Base-by-base conservation (phyloP, 2,329 filamentous ascomycete species). In the Huntiella savannae region DNA sequence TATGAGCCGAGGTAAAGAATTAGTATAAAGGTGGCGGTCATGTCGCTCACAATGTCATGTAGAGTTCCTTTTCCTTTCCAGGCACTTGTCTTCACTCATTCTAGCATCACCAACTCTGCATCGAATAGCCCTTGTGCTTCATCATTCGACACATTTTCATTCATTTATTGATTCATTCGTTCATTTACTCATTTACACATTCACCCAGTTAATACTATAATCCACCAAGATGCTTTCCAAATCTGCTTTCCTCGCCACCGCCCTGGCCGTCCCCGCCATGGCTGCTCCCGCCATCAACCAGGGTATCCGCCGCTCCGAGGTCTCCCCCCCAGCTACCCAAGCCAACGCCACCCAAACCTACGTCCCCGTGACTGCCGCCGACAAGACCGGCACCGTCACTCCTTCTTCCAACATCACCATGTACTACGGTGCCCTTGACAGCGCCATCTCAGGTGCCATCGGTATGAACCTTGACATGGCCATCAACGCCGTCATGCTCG, bases 401-500 rank as follows among this genome's bases (percentile, higher is more conserved):
- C 45, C 46, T 4, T 33, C 15, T 7, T 11, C 34, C 37, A 45
- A 45, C 28, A 42, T 48, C 38, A 40, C 22, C 16, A 33, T 50
- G 47, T 46, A 45, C 42, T 38, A 50, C 43, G 52, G 52, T 42
- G 45, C 54, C 12, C 46, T 50, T 4, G 50, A 54, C 8, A 43
- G 49, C n/a, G 44, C 50, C 5, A 37, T 17, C 28, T 13, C 44
- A 22, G 54, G 53, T 5, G 45, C 44, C 28, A 55, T 55, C 40
- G 50, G 51, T 49, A 53, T 55, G 53, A 51, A 19, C 16, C 51
- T 55, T 5, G 46, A 49, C 10, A 40, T 55, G 45, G 51, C 47
- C 7, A 49, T 50, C 32, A 53, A 53, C 12, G 52, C 54, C 37
- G 50, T 55, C 32, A 43, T 55, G 2, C 51, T 55, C 6, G 54